Evolutionary conservation across 2,329 filamentous ascomycete genomes (phyloP), one percentile per base, ranked within the genome.

Genomic region (Tricladium varicosporioides): DNA sequence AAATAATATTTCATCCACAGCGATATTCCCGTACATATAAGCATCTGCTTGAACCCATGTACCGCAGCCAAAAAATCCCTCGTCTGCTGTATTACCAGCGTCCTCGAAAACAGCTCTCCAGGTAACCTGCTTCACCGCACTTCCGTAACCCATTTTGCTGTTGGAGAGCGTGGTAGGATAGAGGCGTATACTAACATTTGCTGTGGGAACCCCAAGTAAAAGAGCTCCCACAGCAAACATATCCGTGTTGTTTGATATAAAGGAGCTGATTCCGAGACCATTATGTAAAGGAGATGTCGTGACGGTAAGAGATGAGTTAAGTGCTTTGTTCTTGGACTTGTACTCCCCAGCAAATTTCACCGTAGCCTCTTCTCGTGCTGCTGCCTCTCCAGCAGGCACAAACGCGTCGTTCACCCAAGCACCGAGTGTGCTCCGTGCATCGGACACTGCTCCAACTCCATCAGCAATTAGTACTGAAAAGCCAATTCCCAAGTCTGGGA

Each of bases 1-100:
- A 55, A 55, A 55, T 18, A 16, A 31, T 43, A 58, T 54, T 31
- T 54, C 51, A 51, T 50, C 51, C 5, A 32, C 16, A 9, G 73
- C 70, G 58, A 80, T 78, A 19, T 33, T 44, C 2, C 54, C 54
- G 48, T 51, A 47, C n/a, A 42, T 47, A 11, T 15, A 19, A 15
- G 8, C 19, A 48, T 48, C 48, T 5, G 32, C 54, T 13, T 10
- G n/a, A 15, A 7, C 43, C 54, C 54, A 56, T 13, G 48, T 51
- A 9, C 2, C 16, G 33, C 53, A 56, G 14, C 11, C 32, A 14
- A 49, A 50, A 18, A 43, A 33, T 33, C 9, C 42, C 36, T 13
- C 10, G n/a, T 40, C 36, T 11, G 36, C 16, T 19, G 15, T 18
- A 10, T 27, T 15, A 11, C 16, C 44, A 3, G 11, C 44, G n/a